Evolutionary conservation across 2,329 filamentous ascomycete genomes (phyloP).

Genomic region (Trichoderma sp.): DNA sequence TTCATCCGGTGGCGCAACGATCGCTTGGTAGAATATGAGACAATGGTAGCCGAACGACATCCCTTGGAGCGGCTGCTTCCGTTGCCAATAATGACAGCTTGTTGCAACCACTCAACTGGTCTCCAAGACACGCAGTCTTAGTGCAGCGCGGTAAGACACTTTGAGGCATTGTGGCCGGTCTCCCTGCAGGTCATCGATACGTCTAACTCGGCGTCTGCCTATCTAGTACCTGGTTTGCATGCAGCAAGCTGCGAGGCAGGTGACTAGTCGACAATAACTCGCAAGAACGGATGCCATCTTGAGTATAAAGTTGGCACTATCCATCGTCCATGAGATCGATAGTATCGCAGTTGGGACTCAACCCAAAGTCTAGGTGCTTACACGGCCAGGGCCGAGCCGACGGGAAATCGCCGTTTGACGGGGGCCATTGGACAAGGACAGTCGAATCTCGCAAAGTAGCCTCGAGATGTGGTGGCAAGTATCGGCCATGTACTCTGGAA

Average conservation of each 20-base stretch:
- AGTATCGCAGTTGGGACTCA: background rate
- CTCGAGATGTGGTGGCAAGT: background rate
- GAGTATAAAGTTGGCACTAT: background rate
- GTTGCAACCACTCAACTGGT: background rate
- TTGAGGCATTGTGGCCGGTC: background rate
- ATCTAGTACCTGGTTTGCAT: background rate
- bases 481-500: background rate
- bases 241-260: background rate
- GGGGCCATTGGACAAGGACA: background rate
- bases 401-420: background rate
- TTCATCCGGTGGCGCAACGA: background rate
- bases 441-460: background rate
- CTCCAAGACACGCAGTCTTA: background rate
- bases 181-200: background rate
- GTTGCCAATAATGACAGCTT: background rate
- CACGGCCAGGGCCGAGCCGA: slow-evolving; percentile 12
- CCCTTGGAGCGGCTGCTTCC: background rate
- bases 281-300: background rate
- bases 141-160: background rate
- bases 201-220: background rate
- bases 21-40: background rate
- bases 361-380: slow-evolving; percentile 7
- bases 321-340: background rate
- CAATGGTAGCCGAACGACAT: background rate
- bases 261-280: background rate